Conservation (phyloP, 768 basidiomycete species). For the Boletus fagicola region DNA sequence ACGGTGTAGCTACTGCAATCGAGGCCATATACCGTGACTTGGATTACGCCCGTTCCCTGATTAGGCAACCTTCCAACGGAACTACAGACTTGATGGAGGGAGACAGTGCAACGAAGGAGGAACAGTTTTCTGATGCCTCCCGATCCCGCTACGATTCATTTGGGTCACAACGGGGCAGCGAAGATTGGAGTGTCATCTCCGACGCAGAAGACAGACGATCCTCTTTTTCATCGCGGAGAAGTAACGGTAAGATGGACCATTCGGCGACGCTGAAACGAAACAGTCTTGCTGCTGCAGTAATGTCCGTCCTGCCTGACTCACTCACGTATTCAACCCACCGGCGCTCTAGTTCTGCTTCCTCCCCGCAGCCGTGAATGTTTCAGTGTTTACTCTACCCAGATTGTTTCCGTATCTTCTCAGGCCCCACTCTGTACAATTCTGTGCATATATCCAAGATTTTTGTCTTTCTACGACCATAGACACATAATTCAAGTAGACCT, state of each 20-base stretch:
- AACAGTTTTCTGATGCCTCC: conserved; percentile 32
- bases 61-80: conserved; percentile 52
- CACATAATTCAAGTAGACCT: conserved; percentile 20
- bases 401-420: neutral
- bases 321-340: conserved; percentile 43
- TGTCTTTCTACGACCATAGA: conserved; percentile 7
- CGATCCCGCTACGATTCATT: conserved; percentile 55
- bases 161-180: conserved; percentile 60
- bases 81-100: conserved; percentile 24
- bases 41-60: conserved; percentile 87
- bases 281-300: conserved; percentile 59
- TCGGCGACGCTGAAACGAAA: conserved; percentile 52
- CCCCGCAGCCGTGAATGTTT: conserved; percentile 21
- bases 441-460: conserved; percentile 5
- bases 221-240: conserved; percentile 52
- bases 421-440: neutral
- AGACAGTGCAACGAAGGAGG: conserved; percentile 26
- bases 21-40: conserved; percentile 96
- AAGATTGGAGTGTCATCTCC: conserved; percentile 88
- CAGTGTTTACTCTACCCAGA: neutral
- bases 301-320: conserved; percentile 60
- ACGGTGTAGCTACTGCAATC: conserved; percentile 90
- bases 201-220: conserved; percentile 64
- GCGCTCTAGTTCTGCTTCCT: conserved; percentile 38
- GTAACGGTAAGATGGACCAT: conserved; percentile 36